Percentiles rank a stretch among this genome's conserved stretches.
phyloP scores from a whole-genome alignment of 306 rosid genomes.

The Castanea sativa region DNA sequence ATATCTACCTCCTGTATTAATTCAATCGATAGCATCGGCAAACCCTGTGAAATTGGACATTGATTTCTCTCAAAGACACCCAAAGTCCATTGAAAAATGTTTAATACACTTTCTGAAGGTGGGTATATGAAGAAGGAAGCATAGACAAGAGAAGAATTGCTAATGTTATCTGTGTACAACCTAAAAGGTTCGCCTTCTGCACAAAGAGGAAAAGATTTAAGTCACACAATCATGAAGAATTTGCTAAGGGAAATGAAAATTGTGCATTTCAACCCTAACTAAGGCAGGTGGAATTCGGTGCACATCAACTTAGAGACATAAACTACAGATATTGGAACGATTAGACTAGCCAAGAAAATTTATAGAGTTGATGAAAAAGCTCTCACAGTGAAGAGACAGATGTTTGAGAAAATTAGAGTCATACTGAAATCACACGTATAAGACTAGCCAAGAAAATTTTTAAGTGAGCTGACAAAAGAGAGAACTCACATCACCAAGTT shows the following conservation, averaged over 20 bases:
- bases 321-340: conserved; percentile 16
- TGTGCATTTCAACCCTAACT: conserved; percentile 8
- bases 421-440: background rate
- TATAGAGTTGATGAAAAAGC: background rate
- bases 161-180: conserved; percentile 70
- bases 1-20: conserved; percentile 70
- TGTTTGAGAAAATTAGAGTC: background rate
- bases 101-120: conserved; percentile 32
- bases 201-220: conserved; percentile 27
- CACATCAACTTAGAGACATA: conserved; percentile 17
- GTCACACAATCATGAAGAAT: conserved; percentile 23
- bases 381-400: conserved; percentile 12
- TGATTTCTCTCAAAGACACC: conserved; percentile 29
- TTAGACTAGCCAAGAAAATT: background rate
- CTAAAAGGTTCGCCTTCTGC: conserved; percentile 71
- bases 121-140: conserved; percentile 51
- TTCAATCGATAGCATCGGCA: conserved; percentile 44
- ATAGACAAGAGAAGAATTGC: conserved; percentile 54
- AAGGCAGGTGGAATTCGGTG: conserved; percentile 12
- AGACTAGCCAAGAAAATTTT: background rate
- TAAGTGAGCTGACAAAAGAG: background rate
- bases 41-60: conserved; percentile 18
- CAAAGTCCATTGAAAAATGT: conserved; percentile 31
- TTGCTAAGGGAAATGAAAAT: conserved; percentile 7
- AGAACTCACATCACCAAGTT: background rate